These are phyloP conservation scores for Boletus tomentosulus DNA, from an alignment of 768 basidiomycete genomes.

Conservation along the genomic window DNA sequence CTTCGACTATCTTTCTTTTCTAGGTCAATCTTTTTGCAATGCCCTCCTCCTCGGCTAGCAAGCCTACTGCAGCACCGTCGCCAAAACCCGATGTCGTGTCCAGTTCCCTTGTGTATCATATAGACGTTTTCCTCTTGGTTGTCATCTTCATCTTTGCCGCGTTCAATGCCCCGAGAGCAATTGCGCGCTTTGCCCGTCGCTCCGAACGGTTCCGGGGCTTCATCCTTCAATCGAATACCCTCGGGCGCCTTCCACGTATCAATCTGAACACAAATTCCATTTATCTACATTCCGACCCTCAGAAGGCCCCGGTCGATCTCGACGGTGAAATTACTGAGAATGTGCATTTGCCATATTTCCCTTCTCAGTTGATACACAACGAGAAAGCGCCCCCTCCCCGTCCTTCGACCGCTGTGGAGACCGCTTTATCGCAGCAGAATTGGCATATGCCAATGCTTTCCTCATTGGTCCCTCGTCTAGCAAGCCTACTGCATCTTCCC, in stretches of 20 bases:
- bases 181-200: conserved; percentile 46
- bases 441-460: conserved; percentile 36
- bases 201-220: conserved; percentile 53
- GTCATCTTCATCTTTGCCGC: conserved; percentile 38
- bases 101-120: conserved; percentile 29
- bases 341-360: background rate
- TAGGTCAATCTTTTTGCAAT: conserved; percentile 13
- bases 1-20: conserved; percentile 6
- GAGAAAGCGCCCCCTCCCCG: conserved; percentile 18
- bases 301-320: conserved; percentile 12
- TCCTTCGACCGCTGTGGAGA: conserved; percentile 1
- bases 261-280: conserved; percentile 16
- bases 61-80: background rate
- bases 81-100: background rate
- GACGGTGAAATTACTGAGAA: conserved; percentile 12
- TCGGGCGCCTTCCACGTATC: conserved; percentile 4
- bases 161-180: conserved; percentile 43
- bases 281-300: conserved; percentile 11
- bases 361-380: conserved; percentile 1
- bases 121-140: conserved; percentile 45
- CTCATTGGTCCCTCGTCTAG: conserved; percentile 40
- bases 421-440: conserved; percentile 9
- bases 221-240: conserved; percentile 32
- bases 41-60: background rate
- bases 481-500: conserved; percentile 39